Evolutionary conservation across 306 rosid genomes (phyloP), one percentile per base, ranked within the genome.

Genomic region (Cucumis melo): DNA sequence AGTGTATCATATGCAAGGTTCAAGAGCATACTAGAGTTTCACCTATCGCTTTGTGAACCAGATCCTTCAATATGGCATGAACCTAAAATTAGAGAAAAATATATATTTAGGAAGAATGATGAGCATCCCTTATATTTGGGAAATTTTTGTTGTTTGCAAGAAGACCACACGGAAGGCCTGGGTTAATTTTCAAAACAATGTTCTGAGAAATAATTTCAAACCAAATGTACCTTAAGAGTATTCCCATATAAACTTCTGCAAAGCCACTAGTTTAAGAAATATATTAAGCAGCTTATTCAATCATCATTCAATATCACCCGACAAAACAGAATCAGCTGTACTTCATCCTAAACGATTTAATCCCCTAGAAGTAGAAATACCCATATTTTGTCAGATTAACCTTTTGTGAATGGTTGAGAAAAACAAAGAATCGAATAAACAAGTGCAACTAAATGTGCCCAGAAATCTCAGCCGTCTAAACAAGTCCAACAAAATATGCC

Each of bases 1-100:
- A 76, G 44, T 11, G 54, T 73, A 63, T 70, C n/a, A 64, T 8
- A 14, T 50, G 77, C 39, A 41, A 61, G 59, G 34, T 58, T 54
- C 24, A 70, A 36, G 76, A 61, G 81, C 91, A 64, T 88, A 91
- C 97, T 78, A 84, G 77, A 75, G 98, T 93, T 85, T 91, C 94
- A 57, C 75, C 84, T 74, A 87, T 78, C 80, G 96, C 88, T 84
- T 87, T 90, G 92, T 91, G 98, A 85, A 88, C 85, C 21, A 93
- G 83, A 71, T 91, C 96, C 79, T 91, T 93, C 74, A 91, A 81
- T 71, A 90, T 11, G 76, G 87, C 42, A 80, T 93, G 97, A 72
- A 90, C 96, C 97, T 91, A 88, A 58, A 68, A 80, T 81, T 50
- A 75, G 66, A 51, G 78, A 75, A 76, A 70, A 8, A 41, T 1